Evolutionary conservation across 805 yeast genomes (phyloP), one percentile per base, ranked within the genome.

Genomic region (Suhomyces sp.): DNA sequence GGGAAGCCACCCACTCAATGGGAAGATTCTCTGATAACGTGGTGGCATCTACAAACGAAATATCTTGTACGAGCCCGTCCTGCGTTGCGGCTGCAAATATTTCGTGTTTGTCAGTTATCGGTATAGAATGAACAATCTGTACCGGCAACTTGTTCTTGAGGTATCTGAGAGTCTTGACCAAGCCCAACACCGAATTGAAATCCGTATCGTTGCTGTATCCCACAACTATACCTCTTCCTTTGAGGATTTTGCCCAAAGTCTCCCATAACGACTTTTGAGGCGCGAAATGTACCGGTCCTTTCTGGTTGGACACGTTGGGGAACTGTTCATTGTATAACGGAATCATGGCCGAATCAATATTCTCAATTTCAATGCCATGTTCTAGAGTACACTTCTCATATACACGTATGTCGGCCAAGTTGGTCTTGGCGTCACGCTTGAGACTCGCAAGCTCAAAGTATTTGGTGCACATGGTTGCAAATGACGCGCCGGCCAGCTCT

Each of bases 161-260:
- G 19, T 40, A 41, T 15, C 36, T 13, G 7, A 57, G 47, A n/a
- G 54, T 57, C 9, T 27, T 23, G 22, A 57, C 8, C 36, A 57
- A 42, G 31, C 46, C 40, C 19, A 24, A 17, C 46, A 47, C 45
- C 5, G 26, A 15, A 5, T 33, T 24, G 15, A 44, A 22, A 19
- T 50, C 46, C 24, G n/a, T 13, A 5, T 33, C 38, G 12, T 31
- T 15, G 13, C 47, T 35, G 23, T 42, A 33, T 7, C 57, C 59
- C 19, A 56, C 45, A 4, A 54, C 57, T 6, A 56, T 49, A 7
- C 59, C 59, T 29, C 46, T 47, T 33, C 57, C 57, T 6, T 44
- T 17, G 7, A 47, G 24, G n/a, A 23, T 8, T 2, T 31, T 19
- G 29, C 24, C 17, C 13, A 46, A 22, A 3, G 36, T 23, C 26